These are phyloP conservation scores for Melampsora americana DNA, from an alignment of 1,284 basidiomycete genomes.

Conservation along the genomic window DNA sequence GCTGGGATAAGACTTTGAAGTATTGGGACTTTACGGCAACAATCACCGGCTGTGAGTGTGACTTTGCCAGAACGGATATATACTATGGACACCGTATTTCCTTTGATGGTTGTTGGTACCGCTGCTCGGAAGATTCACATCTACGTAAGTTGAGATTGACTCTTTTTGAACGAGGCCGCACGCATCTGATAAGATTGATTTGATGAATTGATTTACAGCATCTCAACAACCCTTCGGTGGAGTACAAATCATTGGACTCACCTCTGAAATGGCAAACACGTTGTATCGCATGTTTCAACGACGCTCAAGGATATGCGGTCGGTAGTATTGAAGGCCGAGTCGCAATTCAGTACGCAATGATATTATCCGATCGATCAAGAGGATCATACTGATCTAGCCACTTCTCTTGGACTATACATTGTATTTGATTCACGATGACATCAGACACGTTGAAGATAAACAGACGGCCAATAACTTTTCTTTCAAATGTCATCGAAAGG, in stretches of 20 bases:
- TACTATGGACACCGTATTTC: constrained; percentile 75
- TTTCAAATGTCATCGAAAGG: constrained; percentile 91
- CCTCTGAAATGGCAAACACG: constrained; percentile 94
- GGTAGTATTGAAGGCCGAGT: constrained; percentile 94
- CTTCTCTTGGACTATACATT: background rate
- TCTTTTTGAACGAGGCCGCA: constrained; percentile 63
- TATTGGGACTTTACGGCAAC: constrained; percentile 84
- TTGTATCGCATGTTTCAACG: constrained; percentile 78
- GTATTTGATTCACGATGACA: constrained; percentile 16
- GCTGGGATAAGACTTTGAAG: constrained; percentile 90
- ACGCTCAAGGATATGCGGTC: constrained; percentile 76
- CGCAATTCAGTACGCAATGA: constrained; percentile 78
- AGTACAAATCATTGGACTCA: constrained; percentile 60
- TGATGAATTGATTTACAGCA: background rate
- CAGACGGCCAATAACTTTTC: constrained; percentile 75
- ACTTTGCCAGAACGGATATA: constrained; percentile 85
- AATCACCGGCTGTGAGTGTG: constrained; percentile 71
- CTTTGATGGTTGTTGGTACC: constrained; percentile 88
- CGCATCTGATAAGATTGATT: constrained; percentile 1
- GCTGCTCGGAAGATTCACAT: constrained; percentile 87
- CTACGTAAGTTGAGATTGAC: constrained; percentile 56
- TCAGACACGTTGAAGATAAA: constrained; percentile 75
- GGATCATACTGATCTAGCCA: too few relatives aligned
- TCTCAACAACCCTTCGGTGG: constrained; percentile 59
- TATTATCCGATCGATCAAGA: background rate